Evolutionary conservation across 495 filamentous ascomycete species (phyloP).

Genomic region (Penicillium lagena): DNA sequence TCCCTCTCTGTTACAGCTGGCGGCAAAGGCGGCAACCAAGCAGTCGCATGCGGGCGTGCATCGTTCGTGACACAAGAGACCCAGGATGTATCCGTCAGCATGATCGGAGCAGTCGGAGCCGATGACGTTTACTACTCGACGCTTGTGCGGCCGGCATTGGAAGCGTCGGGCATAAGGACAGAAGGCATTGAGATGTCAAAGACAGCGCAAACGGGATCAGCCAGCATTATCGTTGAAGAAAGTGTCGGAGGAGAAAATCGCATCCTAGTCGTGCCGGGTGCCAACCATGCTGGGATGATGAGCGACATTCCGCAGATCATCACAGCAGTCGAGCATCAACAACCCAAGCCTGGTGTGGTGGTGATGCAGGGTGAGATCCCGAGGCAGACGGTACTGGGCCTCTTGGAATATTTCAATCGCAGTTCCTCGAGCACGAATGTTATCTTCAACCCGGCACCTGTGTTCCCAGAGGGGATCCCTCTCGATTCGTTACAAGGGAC

Average conservation of each 20-base stretch:
- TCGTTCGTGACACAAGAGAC: conserved; percentile 8
- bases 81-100: conserved; percentile 17
- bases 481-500: conserved; percentile 55
- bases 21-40: conserved; percentile 25
- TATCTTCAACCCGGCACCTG: conserved; percentile 64
- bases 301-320: conserved; percentile 6
- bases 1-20: conserved; percentile 16
- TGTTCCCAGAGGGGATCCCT: conserved; percentile 32
- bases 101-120: conserved; percentile 22
- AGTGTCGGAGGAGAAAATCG: conserved; percentile 56
- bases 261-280: conserved; percentile 67
- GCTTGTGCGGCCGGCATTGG: conserved; percentile 12
- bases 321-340: background rate
- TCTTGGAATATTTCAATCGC: conserved; percentile 47
- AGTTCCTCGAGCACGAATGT: conserved; percentile 5
- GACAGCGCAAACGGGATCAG: conserved; percentile 14
- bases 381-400: conserved; percentile 54
- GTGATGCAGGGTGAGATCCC: conserved; percentile 80
- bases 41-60: conserved; percentile 17
- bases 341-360: conserved; percentile 43
- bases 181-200: conserved; percentile 8
- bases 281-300: conserved; percentile 49
- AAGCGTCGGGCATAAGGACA: conserved; percentile 16
- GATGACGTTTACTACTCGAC: conserved; percentile 14
- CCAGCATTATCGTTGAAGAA: conserved; percentile 23